phyloP scores from a whole-genome alignment of 805 yeast genomes.

The Ogataea corticis region DNA sequence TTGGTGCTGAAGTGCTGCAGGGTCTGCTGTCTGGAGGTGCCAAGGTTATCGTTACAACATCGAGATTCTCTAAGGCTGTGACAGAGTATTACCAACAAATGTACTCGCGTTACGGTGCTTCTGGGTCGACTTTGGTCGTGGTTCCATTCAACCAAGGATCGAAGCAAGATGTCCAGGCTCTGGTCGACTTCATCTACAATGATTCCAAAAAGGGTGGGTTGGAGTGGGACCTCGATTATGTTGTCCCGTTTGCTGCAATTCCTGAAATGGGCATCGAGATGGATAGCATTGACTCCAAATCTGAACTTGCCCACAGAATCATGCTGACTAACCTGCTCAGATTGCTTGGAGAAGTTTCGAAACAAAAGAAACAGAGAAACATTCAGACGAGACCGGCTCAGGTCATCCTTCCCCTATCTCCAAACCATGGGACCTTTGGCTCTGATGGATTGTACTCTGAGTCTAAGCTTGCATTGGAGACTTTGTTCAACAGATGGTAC shows the following conservation, averaged over 20 bases:
- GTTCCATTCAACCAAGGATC: slow-evolving; percentile 99
- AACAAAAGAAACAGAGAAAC: slow-evolving; percentile 72
- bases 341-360: slow-evolving; percentile 86
- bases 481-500: slow-evolving; percentile 97
- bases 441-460: slow-evolving; percentile 98
- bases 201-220: slow-evolving; percentile 84
- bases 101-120: slow-evolving; percentile 90
- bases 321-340: slow-evolving; percentile 96
- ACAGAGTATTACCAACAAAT: slow-evolving; percentile 94
- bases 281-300: slow-evolving; percentile 88
- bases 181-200: slow-evolving; percentile 82
- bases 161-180: slow-evolving; percentile 85
- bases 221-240: slow-evolving; percentile 96
- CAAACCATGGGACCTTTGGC: slow-evolving; percentile 99
- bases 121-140: slow-evolving; percentile 88
- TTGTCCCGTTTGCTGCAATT: slow-evolving; percentile 98
- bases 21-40: slow-evolving; percentile 98
- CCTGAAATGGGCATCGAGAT: slow-evolving; percentile 98
- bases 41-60: slow-evolving; percentile 92
- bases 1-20: slow-evolving; percentile 95
- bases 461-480: slow-evolving; percentile 92
- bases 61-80: slow-evolving; percentile 89
- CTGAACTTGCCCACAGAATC: slow-evolving; percentile 97
- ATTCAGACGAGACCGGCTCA: slow-evolving; percentile 97
- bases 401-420: slow-evolving; percentile 93